These are phyloP conservation scores for Royoungia palumana DNA, from an alignment of 768 basidiomycete genomes.

Conservation along the genomic window DNA sequence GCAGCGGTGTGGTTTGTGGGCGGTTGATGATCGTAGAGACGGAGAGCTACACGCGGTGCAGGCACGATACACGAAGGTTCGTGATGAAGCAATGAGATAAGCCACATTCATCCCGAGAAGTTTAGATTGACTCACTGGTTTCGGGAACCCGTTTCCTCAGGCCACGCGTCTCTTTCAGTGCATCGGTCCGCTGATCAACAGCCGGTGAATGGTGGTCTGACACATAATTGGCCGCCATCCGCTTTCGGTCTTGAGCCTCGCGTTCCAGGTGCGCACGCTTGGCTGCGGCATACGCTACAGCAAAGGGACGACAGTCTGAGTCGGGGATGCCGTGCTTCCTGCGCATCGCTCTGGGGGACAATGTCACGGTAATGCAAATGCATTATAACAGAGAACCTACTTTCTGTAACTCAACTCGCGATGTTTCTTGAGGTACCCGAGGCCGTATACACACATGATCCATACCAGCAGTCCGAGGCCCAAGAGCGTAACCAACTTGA, in stretches of 20 bases:
- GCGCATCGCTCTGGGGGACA: conserved; percentile 55
- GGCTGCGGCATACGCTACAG: conserved; percentile 80
- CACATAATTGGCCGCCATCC: conserved; percentile 20
- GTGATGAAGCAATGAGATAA: conserved; percentile 28
- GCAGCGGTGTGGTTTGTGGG: conserved; percentile 12
- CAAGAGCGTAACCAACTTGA: conserved; percentile 38
- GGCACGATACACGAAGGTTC: conserved; percentile 15
- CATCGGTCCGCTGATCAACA: conserved; percentile 29
- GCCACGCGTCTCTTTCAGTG: conserved; percentile 35
- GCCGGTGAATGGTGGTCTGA: conserved; percentile 23
- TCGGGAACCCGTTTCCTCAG: conserved; percentile 44
- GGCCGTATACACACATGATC: conserved; percentile 34
- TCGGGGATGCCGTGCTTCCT: conserved; percentile 82
- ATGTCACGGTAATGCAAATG: conserved; percentile 12
- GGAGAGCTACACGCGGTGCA: conserved; percentile 23
- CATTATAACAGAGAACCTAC: conserved; percentile 38
- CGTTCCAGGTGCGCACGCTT: conserved; percentile 52
- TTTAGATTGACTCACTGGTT: conserved; percentile 40
- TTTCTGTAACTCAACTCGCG: conserved; percentile 62
- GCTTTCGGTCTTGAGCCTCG: conserved; percentile 41
- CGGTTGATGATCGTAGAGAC: conserved; percentile 18
- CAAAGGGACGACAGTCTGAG: conserved; percentile 77
- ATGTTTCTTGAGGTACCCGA: conserved; percentile 52
- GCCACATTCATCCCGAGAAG: conserved; percentile 15
- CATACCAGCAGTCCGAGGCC: conserved; percentile 34